A percentile compares a stretch with the other conserved stretches of the same genome.
These are phyloP conservation scores for Penicillium coffeae DNA, from an alignment of 495 filamentous ascomycete species.

Conservation along the genomic window DNA sequence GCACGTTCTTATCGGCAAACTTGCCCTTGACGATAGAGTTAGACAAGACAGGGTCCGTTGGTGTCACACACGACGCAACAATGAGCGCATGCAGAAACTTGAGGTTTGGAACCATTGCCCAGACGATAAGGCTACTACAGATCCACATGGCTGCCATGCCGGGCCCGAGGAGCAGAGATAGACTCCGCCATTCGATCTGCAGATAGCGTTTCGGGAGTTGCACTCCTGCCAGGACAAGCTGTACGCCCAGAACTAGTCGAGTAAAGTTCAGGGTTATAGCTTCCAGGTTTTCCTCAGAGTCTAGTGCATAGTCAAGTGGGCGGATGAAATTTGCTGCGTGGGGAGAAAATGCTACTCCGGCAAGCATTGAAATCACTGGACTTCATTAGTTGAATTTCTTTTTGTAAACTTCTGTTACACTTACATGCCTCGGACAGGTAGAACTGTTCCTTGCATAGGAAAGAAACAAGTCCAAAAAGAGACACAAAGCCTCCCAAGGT, in stretches of 20 bases:
- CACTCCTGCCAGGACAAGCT: conserved; percentile 83
- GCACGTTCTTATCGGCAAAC: conserved; percentile 87
- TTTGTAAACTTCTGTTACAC: no score
- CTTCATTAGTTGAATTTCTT: no score
- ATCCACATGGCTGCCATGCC: conserved; percentile 90
- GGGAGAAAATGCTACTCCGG: conserved; percentile 74
- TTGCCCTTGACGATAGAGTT: conserved; percentile 92
- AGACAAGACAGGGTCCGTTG: conserved; percentile 86
- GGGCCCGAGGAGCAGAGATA: conserved; percentile 75
- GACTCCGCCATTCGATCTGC: conserved; percentile 71
- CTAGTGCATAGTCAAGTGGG: conserved; percentile 72
- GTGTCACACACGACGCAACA: conserved; percentile 80
- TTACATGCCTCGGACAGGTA: conserved; percentile 87
- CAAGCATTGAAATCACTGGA: conserved; percentile 81
- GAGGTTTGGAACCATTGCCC: conserved; percentile 71
- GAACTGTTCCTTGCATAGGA: conserved; percentile 83
- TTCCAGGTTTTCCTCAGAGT: conserved; percentile 54
- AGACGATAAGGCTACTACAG: conserved; percentile 71
- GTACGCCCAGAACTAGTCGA: conserved; percentile 84
- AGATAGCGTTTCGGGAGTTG: conserved; percentile 90
- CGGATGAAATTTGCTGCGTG: conserved; percentile 73
- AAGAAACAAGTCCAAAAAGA: conserved; percentile 82
- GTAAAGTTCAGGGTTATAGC: conserved; percentile 77
- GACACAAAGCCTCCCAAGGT: conserved; percentile 85
- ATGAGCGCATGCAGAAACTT: conserved; percentile 73